Evolutionary conservation across 495 filamentous ascomycete species (phyloP).

Genomic region (Lentithecium fluviatile): DNA sequence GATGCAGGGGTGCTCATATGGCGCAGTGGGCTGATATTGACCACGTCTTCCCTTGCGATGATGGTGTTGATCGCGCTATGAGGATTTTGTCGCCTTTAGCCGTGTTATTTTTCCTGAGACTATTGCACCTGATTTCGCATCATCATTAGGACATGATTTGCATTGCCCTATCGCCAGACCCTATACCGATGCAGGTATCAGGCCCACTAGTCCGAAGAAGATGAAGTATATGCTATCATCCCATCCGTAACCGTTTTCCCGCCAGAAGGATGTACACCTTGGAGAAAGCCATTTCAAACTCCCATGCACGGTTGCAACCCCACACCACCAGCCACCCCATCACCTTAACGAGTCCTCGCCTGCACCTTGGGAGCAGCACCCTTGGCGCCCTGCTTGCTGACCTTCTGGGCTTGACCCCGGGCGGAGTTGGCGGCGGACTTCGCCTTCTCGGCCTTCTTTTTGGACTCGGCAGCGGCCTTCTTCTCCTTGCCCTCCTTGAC

Average conservation of each 20-base stretch:
- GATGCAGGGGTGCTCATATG: too few relatives aligned
- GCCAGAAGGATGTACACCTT: neutral
- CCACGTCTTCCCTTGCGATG: neutral
- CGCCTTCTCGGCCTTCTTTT: conserved; percentile 99
- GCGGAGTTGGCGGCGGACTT: conserved; percentile 75
- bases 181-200: conserved; percentile 23
- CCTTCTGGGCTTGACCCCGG: conserved; percentile 72
- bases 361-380: conserved; percentile 82
- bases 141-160: conserved; percentile 36
- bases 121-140: neutral
- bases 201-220: conserved; percentile 15
- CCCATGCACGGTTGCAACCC: neutral
- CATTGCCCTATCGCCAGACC: conserved; percentile 36
- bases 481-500: conserved; percentile 98
- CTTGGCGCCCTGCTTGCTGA: conserved; percentile 97
- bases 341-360: conserved; percentile 80
- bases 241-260: conserved; percentile 20
- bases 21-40: too few relatives aligned
- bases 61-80: neutral
- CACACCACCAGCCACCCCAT: neutral
- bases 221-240: conserved; percentile 13
- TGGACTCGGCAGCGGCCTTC: conserved; percentile 77
- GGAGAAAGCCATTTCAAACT: conserved; percentile 12
- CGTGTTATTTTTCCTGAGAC: neutral
- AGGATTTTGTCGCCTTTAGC: neutral